These are phyloP conservation scores for Pleurostoma richardsiae DNA, from an alignment of 2,329 filamentous ascomycete species.

Conservation along the genomic window DNA sequence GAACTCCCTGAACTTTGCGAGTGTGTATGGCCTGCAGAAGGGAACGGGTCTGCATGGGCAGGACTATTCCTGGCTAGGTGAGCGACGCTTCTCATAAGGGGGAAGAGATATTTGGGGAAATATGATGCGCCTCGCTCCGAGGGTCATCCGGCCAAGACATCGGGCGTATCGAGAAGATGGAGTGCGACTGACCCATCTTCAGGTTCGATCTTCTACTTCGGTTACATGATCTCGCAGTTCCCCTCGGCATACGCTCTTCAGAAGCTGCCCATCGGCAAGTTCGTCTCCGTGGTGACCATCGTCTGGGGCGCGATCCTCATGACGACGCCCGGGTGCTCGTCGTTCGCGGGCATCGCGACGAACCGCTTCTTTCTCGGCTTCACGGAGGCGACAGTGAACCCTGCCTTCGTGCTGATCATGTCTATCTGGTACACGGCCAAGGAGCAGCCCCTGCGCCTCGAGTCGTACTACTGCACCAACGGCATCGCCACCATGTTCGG, in stretches of 20 bases:
- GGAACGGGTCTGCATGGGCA: constrained; percentile 41
- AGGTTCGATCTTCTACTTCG: constrained; percentile 47
- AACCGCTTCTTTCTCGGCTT: constrained; percentile 52
- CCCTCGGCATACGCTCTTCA: constrained; percentile 40
- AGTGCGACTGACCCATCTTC: constrained; percentile 19
- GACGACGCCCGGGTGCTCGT: constrained; percentile 43
- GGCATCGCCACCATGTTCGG: constrained; percentile 58
- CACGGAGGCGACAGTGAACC: constrained; percentile 52
- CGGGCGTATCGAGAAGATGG: too few relatives aligned
- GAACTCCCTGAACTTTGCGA: constrained; percentile 45
- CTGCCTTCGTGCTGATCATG: constrained; percentile 52
- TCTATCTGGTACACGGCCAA: constrained; percentile 44
- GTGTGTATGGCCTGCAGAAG: constrained; percentile 39
- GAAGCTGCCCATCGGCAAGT: constrained; percentile 40
- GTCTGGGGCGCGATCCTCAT: constrained; percentile 43
- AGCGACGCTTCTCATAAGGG: not conserved
- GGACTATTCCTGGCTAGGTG: constrained; percentile 45
- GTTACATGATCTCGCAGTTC: constrained; percentile 39
- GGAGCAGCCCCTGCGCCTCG: constrained; percentile 47
- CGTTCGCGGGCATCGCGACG: constrained; percentile 48
- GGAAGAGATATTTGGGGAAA: too few relatives aligned
- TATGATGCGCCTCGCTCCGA: too few relatives aligned
- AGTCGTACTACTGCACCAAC: constrained; percentile 50
- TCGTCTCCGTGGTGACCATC: constrained; percentile 36
- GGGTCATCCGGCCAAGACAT: too few relatives aligned